Evolutionary conservation across 805 yeast species (phyloP), one percentile per base, ranked within the genome.

Genomic region (Priceomyces melissophilus): DNA sequence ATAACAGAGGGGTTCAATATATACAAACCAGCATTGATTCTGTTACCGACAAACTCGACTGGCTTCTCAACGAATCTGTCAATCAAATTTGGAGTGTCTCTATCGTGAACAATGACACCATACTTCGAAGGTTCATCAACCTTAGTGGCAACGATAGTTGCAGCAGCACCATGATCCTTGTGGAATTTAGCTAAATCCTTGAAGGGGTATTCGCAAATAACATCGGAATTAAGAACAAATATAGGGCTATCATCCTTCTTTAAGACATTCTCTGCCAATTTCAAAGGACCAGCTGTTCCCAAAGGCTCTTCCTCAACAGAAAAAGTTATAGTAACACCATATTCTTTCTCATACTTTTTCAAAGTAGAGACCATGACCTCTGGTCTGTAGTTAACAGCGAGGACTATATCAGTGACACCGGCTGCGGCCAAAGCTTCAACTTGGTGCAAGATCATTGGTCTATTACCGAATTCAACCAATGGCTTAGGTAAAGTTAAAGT

Each of bases 11-110:
- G 99, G 85, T 91, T 93, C 67, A 93, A 78, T 63, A 93, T 90
- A 78, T 93, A 93, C 69, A 93, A 79, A 80, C 99, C 99, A 48
- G 99, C 99, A 65, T 93, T 93, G 67, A 93, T 93, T 79, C 99
- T 88, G 86, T 93, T 93, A 74, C 99, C 99, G 50, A 93, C 99
- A 58, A 93, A 93, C 73, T 93, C 97, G 50, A 88, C 96, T 51
- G 99, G 99, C 79, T 93, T 93, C 78, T 93, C 99, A 55, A 93
- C 99, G 65, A 93, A 93, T 70, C 99, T 82, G 75, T 93, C 99
- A 55, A 93, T 93, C 75, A 88, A 81, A 76, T 91, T 86, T 63
- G 96, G 88, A 57, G 87, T 86, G 66, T 87, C 86, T 74, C 90
- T 83, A 76, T 93, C 97, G 63, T 87, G 95, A 48, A 93, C 99